These are phyloP conservation scores for Dactylonectria macrodidyma DNA, from an alignment of 2,329 filamentous ascomycete species.

Conservation along the genomic window DNA sequence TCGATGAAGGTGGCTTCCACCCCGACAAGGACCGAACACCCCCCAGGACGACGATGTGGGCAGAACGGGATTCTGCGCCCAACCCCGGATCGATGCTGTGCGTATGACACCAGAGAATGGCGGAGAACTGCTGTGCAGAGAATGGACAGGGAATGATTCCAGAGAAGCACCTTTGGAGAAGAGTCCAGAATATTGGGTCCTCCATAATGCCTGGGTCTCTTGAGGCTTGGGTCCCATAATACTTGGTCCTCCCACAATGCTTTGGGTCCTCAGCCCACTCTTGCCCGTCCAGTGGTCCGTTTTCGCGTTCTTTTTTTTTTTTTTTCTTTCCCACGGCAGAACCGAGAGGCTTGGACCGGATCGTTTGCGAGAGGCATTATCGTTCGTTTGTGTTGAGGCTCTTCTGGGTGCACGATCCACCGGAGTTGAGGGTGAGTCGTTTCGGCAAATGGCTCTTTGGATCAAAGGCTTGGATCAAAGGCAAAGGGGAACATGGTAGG, in stretches of 20 bases:
- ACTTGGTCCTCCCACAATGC: neutral
- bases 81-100: slow-evolving; percentile 22
- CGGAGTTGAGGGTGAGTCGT: neutral
- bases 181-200: too few relatives aligned
- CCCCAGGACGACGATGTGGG: slow-evolving; percentile 12
- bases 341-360: neutral
- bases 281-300: neutral
- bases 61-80: slow-evolving; percentile 28
- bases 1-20: too few relatives aligned
- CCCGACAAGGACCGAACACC: neutral
- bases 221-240: too few relatives aligned
- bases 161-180: too few relatives aligned
- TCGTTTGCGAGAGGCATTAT: neutral
- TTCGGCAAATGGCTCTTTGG: too few relatives aligned
- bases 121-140: too few relatives aligned
- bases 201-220: too few relatives aligned
- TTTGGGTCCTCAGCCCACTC: neutral
- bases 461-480: too few relatives aligned
- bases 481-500: too few relatives aligned
- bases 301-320: neutral
- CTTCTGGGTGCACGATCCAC: slow-evolving; percentile 23
- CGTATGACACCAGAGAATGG: slow-evolving; percentile 4
- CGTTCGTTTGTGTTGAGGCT: slow-evolving; percentile 18
- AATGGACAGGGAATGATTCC: too few relatives aligned
- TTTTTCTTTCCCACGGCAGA: too few relatives aligned